These are phyloP conservation scores for Wolfiporia cocos DNA, from an alignment of 1,284 basidiomycete genomes.

Conservation along the genomic window DNA sequence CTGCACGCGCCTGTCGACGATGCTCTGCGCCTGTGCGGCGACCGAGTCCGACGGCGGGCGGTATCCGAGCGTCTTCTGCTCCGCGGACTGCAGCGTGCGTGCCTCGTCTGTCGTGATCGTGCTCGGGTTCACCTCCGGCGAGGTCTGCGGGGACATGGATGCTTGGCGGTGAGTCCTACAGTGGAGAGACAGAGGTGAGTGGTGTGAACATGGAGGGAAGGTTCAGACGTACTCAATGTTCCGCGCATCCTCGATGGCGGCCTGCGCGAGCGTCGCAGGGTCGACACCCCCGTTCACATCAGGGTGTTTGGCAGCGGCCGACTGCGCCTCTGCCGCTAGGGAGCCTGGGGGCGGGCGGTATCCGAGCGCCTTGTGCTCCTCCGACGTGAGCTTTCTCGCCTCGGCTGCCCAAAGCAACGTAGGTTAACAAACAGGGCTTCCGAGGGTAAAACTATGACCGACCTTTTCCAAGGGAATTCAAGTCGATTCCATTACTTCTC, in stretches of 20 bases:
- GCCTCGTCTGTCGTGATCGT: constrained; percentile 22
- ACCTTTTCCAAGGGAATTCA: constrained; percentile 17
- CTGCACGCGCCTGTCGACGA: too few species aligned
- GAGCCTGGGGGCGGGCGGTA: constrained; percentile 26
- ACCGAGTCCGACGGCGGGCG: constrained; percentile 26
- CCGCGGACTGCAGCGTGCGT: constrained; percentile 19
- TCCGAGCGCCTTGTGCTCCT: constrained; percentile 21
- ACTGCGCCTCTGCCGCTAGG: constrained; percentile 25
- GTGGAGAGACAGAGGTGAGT: too few species aligned
- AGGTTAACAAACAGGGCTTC: background rate
- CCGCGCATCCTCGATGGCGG: constrained; percentile 17
- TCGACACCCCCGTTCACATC: constrained; percentile 10
- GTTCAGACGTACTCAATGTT: too few species aligned
- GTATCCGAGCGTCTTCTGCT: constrained; percentile 22
- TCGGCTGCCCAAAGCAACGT: too few species aligned
- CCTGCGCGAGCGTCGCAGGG: constrained; percentile 11
- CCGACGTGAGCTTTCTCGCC: constrained; percentile 20
- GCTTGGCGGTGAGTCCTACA: too few species aligned
- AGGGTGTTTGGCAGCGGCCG: constrained; percentile 23
- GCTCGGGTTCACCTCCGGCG: too few species aligned
- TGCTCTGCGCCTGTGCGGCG: constrained; percentile 25
- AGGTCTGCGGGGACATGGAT: background rate
- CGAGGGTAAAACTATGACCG: background rate
- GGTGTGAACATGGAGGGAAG: too few species aligned
- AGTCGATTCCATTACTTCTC: constrained; percentile 7